Conservation (phyloP, 1,139 yeast genomes). For the Hemisphaericaspora xylanilytica region DNA sequence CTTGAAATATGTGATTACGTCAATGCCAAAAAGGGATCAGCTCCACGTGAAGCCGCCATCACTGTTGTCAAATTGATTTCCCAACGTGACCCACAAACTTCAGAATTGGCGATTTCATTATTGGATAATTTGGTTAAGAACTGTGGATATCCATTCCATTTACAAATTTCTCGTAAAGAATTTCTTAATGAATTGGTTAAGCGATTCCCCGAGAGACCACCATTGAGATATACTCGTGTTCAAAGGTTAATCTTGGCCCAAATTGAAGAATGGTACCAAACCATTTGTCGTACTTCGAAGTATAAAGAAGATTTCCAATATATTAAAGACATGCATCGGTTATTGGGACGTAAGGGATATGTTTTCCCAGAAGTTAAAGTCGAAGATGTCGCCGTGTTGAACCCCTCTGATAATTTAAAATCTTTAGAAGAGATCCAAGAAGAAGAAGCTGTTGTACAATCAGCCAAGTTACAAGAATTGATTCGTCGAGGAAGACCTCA, state of each 20-base stretch:
- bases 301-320: slow-evolving; percentile 90
- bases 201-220: slow-evolving; percentile 93
- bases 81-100: slow-evolving; percentile 77
- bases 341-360: slow-evolving; percentile 83
- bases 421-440: slow-evolving; percentile 87
- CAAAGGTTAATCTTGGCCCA: slow-evolving; percentile 85
- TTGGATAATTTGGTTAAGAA: slow-evolving; percentile 92
- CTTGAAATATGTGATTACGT: slow-evolving; percentile 91
- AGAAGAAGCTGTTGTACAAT: slow-evolving; percentile 89
- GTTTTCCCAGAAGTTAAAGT: slow-evolving; percentile 86
- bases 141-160: slow-evolving; percentile 96
- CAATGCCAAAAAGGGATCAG: slow-evolving; percentile 86
- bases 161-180: slow-evolving; percentile 93
- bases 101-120: slow-evolving; percentile 54
- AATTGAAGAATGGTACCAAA: slow-evolving; percentile 96
- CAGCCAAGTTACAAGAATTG: slow-evolving; percentile 93
- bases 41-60: slow-evolving; percentile 91
- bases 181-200: slow-evolving; percentile 90
- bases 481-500: slow-evolving; percentile 95
- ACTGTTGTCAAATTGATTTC: slow-evolving; percentile 85
- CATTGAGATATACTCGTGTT: slow-evolving; percentile 75
- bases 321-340: slow-evolving; percentile 93
- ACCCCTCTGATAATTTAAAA: slow-evolving; percentile 86
- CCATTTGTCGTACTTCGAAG: slow-evolving; percentile 85
- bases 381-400: slow-evolving; percentile 91